Evolutionary conservation across 2,329 filamentous ascomycete genomes (phyloP).

Genomic region (Aspergillus sp.): DNA sequence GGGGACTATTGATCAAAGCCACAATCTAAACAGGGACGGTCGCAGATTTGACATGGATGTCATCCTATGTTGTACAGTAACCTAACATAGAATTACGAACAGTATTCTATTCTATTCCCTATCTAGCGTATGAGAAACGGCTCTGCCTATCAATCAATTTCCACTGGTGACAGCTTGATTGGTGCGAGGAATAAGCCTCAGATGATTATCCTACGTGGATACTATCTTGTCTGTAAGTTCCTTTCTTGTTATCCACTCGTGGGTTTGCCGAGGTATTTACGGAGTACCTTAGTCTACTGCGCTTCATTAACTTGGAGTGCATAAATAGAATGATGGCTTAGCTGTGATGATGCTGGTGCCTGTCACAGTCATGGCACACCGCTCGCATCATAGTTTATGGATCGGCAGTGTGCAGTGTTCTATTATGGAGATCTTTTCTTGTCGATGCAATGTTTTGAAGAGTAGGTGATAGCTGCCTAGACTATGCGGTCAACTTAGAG

Average conservation of each 20-base stretch:
- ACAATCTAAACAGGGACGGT: background rate
- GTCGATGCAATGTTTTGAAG: background rate
- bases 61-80: background rate
- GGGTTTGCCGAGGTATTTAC: too few species aligned
- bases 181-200: background rate
- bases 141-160: background rate
- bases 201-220: background rate
- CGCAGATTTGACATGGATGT: background rate
- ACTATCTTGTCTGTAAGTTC: background rate
- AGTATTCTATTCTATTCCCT: too few species aligned
- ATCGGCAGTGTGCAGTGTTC: background rate
- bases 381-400: background rate
- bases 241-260: too few species aligned
- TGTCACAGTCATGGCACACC: background rate
- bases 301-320: too few species aligned
- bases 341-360: background rate
- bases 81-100: background rate
- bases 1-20: background rate
- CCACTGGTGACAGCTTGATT: background rate
- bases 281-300: too few species aligned
- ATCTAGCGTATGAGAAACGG: background rate
- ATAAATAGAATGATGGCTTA: background rate
- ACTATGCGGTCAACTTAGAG: too few species aligned
- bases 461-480: too few species aligned
- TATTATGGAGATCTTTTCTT: background rate